Base-by-base conservation (phyloP, 2,329 filamentous ascomycete genomes). In the Diaporthe sp. region DNA sequence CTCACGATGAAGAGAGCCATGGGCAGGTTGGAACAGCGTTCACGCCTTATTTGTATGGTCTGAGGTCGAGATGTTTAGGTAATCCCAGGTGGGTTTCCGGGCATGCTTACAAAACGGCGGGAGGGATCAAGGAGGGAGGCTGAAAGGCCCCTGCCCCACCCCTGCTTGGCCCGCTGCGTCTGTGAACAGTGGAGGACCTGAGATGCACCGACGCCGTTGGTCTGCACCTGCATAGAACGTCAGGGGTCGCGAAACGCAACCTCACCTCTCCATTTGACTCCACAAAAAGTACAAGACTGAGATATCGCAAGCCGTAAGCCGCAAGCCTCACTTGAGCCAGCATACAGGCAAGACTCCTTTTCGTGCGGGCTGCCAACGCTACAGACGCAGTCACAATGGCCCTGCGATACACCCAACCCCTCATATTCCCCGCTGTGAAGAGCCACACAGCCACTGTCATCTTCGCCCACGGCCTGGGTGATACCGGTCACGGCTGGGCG, bases 361-460 rank as follows among this genome's bases (percentile, higher is more conserved):
- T 39, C 28, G 12, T 1, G 34, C 39, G 13, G 19, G 9, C 46
- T 42, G n/a, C 9, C 28, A 49, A n/a, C 31, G 9, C 22, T 53
- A 51, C 42, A 19, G 12, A 39, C 28, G 4, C 46, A 19, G n/a
- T 28, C 51, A 46, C 58, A 58, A 79, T 78, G 75, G 78, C 82
- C 9, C 69, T 84, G 46, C 76, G 81, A n/a, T 81, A 83, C 55
- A 73, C 82, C 34, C 82, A 85, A 22, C 91, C 92, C 19, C 87
- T 97, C 73, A 89, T 97, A 28, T 92, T 98, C 76, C 94, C 95
- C 39, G 94, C 96, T 55, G 87, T 94, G 46, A 94, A 91, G 82
- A 92, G 91, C 82, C 97, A 98, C 86, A 98, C 97, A 51, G 95
- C 95, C 34, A 98, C 96, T 4, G 94, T 98, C 80, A 98, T 99